Conservation (phyloP, 1,139 yeast genomes). For the Kurtzmaniella quercitrusa region DNA sequence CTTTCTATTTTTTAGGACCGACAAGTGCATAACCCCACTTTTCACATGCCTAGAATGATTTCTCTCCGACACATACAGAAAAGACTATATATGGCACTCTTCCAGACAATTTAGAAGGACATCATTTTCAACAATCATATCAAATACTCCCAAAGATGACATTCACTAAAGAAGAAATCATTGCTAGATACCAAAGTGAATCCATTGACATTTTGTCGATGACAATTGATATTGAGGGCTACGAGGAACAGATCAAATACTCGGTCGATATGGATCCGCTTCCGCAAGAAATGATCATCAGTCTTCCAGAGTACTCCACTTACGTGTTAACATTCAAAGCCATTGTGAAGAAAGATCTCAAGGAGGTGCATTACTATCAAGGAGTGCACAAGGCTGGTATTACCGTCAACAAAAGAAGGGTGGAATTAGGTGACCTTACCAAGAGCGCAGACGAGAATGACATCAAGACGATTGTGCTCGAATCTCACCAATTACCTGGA, state of each 20-base stretch:
- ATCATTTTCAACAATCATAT: too few relatives aligned
- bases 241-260: slow-evolving; percentile 20
- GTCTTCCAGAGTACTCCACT: slow-evolving; percentile 29
- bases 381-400: slow-evolving; percentile 29
- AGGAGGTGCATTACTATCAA: slow-evolving; percentile 27
- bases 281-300: slow-evolving; percentile 25
- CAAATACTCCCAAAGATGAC: too few relatives aligned
- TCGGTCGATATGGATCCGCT: slow-evolving; percentile 23
- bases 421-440: slow-evolving; percentile 18
- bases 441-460: slow-evolving; percentile 16
- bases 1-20: not conserved
- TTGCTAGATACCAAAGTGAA: slow-evolving; percentile 21
- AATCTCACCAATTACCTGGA: slow-evolving; percentile 30
- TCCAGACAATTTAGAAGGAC: too few relatives aligned
- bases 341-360: slow-evolving; percentile 22
- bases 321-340: slow-evolving; percentile 27
- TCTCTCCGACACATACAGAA: not conserved
- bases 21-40: not conserved
- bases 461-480: slow-evolving; percentile 19
- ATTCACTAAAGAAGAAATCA: slow-evolving; percentile 13
- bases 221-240: slow-evolving; percentile 25
- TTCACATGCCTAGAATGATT: not conserved
- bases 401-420: slow-evolving; percentile 23
- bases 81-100: too few relatives aligned
- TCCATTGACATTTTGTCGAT: slow-evolving; percentile 21